phyloP scores from a whole-genome alignment of 2,329 filamentous ascomycete genomes.

The Fusarium sulawesiense region DNA sequence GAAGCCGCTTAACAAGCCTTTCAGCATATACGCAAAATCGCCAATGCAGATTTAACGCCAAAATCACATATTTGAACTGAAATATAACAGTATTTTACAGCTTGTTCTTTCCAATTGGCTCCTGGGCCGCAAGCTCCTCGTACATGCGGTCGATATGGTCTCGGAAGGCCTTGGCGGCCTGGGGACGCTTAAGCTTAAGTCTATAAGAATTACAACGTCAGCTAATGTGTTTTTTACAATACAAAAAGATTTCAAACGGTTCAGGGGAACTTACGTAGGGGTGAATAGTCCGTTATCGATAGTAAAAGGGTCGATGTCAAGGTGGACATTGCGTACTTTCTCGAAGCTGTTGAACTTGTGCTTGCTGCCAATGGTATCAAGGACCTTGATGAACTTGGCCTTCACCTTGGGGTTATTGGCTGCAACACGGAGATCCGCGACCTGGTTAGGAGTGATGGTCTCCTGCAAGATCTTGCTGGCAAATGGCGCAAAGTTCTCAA shows the following conservation, averaged over 20 bases:
- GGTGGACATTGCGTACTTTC: conserved; percentile 76
- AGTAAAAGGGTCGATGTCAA: conserved; percentile 90
- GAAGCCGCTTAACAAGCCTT: conserved; percentile 16
- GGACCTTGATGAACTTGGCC: conserved; percentile 78
- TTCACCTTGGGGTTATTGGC: conserved; percentile 76
- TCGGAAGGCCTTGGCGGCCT: conserved; percentile 64
- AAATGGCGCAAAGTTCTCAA: conserved; percentile 83
- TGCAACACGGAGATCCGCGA: conserved; percentile 73
- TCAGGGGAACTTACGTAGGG: conserved; percentile 76
- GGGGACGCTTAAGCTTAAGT: conserved; percentile 70
- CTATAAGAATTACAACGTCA: conserved; percentile 50
- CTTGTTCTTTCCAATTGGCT: conserved; percentile 35
- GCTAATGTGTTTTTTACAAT: not conserved
- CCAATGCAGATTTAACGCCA: conserved; percentile 17
- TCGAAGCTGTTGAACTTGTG: conserved; percentile 95
- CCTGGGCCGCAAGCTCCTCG: conserved; percentile 56
- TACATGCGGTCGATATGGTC: conserved; percentile 68
- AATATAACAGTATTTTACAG: conserved; percentile 37
- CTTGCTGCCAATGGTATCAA: conserved; percentile 82
- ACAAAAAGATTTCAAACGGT: not conserved
- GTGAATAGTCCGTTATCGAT: conserved; percentile 92
- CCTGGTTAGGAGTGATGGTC: conserved; percentile 71
- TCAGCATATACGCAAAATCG: conserved; percentile 7
- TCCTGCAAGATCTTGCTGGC: conserved; percentile 80
- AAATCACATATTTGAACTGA: conserved; percentile 1